These are phyloP conservation scores for Penicillium lagena DNA, from an alignment of 495 filamentous ascomycete genomes.

Conservation along the genomic window DNA sequence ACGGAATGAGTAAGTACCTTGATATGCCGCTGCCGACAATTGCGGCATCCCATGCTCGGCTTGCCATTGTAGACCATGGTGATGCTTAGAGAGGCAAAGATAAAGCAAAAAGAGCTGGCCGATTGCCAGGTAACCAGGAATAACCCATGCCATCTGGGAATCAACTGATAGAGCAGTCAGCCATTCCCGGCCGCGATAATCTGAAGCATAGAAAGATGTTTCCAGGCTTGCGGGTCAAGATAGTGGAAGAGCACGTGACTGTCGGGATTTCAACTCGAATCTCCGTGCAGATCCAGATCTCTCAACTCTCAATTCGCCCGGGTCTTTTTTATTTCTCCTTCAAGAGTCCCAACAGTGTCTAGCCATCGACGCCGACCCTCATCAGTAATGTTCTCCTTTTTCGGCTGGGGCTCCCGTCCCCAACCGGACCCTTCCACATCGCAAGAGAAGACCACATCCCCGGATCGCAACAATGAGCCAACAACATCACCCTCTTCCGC, in stretches of 20 bases:
- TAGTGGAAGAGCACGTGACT: no score
- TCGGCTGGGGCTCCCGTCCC: conserved; percentile 25
- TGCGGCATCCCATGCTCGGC: conserved; percentile 62
- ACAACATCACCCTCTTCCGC: neutral
- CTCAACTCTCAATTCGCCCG: no score
- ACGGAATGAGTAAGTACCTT: conserved; percentile 30
- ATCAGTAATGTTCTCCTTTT: conserved; percentile 19
- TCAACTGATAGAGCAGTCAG: no score
- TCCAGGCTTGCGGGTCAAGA: no score
- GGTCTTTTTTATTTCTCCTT: no score
- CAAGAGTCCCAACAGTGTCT: no score
- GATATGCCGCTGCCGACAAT: conserved; percentile 58
- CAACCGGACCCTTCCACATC: conserved; percentile 5
- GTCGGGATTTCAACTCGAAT: no score
- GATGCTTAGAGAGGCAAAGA: neutral
- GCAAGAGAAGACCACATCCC: conserved; percentile 2
- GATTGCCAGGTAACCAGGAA: no score
- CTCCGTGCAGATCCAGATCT: no score
- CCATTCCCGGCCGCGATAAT: no score
- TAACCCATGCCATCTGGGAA: no score
- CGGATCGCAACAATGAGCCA: neutral
- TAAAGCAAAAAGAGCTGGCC: neutral
- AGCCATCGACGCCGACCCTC: neutral
- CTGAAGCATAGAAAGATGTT: no score
- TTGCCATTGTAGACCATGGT: conserved; percentile 69